Base-by-base conservation (phyloP, 2,329 filamentous ascomycete species). In the Penicillium sp. region DNA sequence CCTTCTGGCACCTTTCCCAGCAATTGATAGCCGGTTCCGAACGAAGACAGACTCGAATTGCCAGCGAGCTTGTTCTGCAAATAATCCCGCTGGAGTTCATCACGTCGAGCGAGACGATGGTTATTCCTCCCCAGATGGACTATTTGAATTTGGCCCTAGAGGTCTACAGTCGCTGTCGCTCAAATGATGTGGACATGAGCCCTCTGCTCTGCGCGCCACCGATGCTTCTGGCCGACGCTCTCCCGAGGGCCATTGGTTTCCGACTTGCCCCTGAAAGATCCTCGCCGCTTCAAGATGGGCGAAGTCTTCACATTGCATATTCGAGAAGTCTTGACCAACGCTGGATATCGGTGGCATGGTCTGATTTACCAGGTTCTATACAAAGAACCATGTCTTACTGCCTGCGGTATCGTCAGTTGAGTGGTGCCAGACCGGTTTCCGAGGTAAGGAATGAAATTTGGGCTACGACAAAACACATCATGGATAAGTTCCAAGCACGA, bases 261-360 rank as follows among this genome's bases (percentile, higher is more conserved):
- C 79, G 78, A 52, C 72, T 85, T 16, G 72, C 73, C 1, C 69
- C 79, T 1, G 80, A 84, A 38, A 76, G 76, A 32, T 75, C 73
- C 23, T 83, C 84, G 35, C 77, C 85, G 1, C 67, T 86, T 25
- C 77, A 82, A 53, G 81, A 86, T 64, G 80, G 79, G 3, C 79
- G 78, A 29, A 79, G 80, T 55, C 76, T 86, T 49, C 84, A 87
- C 66, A 64, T 87, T 29, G 83, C 81, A 2, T 85, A 82, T 62
- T 81, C 82, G 4, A 70, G 77, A 35, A 85, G 82, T 58, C 62
- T 76, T 9, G 81, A 85, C 60, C 76, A 79, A 29, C 73, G 77
- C 21, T 87, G 84, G 84, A 63, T 86, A 25, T 82, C 78, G 7
- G 82, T 79, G 4, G 80, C 80, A 1, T 86, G 84, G 84, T 81